Base-by-base conservation (phyloP, 1,284 basidiomycete genomes). In the Cryptococcus maquisensis region DNA sequence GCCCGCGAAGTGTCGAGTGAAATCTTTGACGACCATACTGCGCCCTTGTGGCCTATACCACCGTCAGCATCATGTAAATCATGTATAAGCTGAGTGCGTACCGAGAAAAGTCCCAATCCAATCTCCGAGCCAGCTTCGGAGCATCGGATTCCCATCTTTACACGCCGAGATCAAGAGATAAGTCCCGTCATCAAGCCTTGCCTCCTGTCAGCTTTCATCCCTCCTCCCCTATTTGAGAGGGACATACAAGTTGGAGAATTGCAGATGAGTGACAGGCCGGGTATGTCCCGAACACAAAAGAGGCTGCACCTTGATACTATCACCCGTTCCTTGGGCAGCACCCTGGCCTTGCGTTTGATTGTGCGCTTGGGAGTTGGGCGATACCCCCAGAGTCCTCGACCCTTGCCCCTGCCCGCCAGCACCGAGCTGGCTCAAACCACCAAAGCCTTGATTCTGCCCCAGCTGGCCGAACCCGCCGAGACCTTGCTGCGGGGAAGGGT, bases 31-130 rank as follows among this genome's bases (percentile, higher is more conserved):
- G 87, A 87, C 95, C 96, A 99, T 5, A 98, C 96, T 6, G 96
- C 96, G 58, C 95, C 95, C 76, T 98, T 99, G 80, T 99, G 95
- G 3, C 94, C 80, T 76, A 63, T 24, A 32, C 4, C 32, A 10
- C 36, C 15, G 13, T 47, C n/a, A 37, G 36, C 46, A 9, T 21
- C 21, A 49, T 51, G 24, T 42, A 15, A 16, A n/a, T 50, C 9
- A 16, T 24, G 18, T 36, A 32, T 24, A 41, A 40, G 10, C 5
- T n/a, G 43, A 35, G 28, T 35, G 64, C 74, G 54, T 42, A 77
- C 81, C 94, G 16, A 97, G 81, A 75, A 99, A 98, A 6, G 95
- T 98, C 21, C 95, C 95, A 67, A 97, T 88, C 95, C 95, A 98
- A 76, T 98, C 95, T 26, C 95, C 95, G 49, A 91, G 90, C 92